Base-by-base conservation (phyloP, 2,329 filamentous ascomycete species). In the Cladosporium velox region DNA sequence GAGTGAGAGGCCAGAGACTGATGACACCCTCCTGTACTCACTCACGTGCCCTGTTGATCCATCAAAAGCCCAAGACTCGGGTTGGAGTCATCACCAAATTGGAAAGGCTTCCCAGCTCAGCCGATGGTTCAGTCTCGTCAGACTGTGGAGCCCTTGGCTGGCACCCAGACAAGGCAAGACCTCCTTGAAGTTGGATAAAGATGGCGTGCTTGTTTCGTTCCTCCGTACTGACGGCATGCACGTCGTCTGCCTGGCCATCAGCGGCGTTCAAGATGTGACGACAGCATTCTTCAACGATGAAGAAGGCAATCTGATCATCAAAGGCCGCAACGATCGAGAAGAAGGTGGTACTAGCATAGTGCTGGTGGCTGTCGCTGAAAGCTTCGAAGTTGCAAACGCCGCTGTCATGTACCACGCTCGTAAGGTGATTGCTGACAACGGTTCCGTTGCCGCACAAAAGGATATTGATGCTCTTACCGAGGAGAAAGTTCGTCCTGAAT, bases 331-430 rank as follows among this genome's bases (percentile, higher is more conserved):
- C 71, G 94, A 97, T 70, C 85, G 86, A 15, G 75, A 81, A 0
- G 74, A 82, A 1, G 73, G 83, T 11, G 85, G 87, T 4, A 81
- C 81, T 6, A 86, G 88, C 6, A 86, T 84, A 15, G 80, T 96
- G 12, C 77, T 97, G 7, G 88, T 90, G 15, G 88, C 92, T 3
- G 86, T 90, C 1, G 90, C 91, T 0, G 84, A 89, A 55, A 83
- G 86, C 44, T 91, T 96, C 70, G 91, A 96, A 68, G 83, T 87
- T 64, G 90, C 91, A 1, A 88, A 92, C 72, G 90, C 91, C 41
- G 90, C 93, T 15, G 89, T 90, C 8, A 91, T 97, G 85, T 96
- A 97, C 71, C 90, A 96, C 73, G 91, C 93, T n/a, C 86, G 93
- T 35, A 88, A 86, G 67, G 73, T 91, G 3, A 82, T 90, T 10